Evolutionary conservation across 2,329 filamentous ascomycete species (phyloP), one percentile per base, ranked within the genome.

Genomic region (Pleomassaria siparia): DNA sequence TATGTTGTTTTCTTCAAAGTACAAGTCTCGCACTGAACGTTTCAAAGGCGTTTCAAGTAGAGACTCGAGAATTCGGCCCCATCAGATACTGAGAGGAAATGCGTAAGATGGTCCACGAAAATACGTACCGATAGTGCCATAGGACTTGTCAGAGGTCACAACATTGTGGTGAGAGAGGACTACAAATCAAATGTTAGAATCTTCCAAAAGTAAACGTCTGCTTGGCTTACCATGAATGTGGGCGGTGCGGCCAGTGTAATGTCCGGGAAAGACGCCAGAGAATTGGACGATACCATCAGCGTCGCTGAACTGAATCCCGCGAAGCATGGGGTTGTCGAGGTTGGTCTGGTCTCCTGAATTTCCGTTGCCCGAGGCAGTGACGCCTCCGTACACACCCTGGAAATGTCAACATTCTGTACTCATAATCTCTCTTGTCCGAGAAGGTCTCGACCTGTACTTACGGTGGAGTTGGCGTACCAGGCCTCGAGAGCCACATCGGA

Each of bases 101-200:
- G n/a, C n/a, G n/a, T n/a, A n/a, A n/a, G n/a, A n/a, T n/a, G n/a
- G n/a, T n/a, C n/a, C n/a, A n/a, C n/a, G n/a, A n/a, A n/a, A n/a
- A n/a, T n/a, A n/a, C n/a, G n/a, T n/a, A n/a, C n/a, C 66, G 47
- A 80, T 72, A 45, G 79, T 78, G 36, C 75, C 76, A 58, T 77
- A 80, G 25, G 69, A 49, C 30, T 71, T 64, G 5, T 72, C 40
- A 40, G 64, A 68, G 15, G 48, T n/a, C n/a, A n/a, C n/a, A n/a
- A n/a, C 52, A 51, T 66, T 63, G 47, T 62, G 54, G 40, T 70
- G 66, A 5, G 70, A 51, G 22, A 63, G 40, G 7, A 63, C 53
- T 62, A 16, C 12, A 8, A 43, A 72, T 70, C 41, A n/a, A 67
- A 16, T 3, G 7, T 15, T 11, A 29, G 47, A 5, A n/a, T 30